Conservation (phyloP, 441 rosid genomes). For the Populus hybrid region DNA sequence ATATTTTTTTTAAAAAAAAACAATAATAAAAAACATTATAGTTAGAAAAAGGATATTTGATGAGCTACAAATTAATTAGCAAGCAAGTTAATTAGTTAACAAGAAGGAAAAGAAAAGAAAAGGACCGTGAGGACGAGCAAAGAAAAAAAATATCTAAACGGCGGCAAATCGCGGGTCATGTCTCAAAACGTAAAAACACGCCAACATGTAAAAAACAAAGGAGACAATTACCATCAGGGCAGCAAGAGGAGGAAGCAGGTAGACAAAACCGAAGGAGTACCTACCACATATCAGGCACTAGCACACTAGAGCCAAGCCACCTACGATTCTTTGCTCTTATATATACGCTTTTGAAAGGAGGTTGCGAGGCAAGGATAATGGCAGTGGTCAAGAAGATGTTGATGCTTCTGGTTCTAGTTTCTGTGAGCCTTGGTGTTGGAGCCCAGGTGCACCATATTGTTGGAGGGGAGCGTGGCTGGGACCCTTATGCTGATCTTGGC, state of each 20-base stretch:
- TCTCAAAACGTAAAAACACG: too few relatives aligned
- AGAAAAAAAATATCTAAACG: too few relatives aligned
- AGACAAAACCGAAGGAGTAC: not conserved
- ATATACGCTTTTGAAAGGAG: not conserved
- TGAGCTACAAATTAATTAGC: too few relatives aligned
- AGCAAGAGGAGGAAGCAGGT: not conserved
- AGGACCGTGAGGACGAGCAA: too few relatives aligned
- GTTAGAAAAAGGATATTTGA: too few relatives aligned
- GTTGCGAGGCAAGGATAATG: not conserved
- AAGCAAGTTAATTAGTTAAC: too few relatives aligned
- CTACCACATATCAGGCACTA: not conserved
- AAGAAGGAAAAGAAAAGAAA: too few relatives aligned
- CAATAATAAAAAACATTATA: too few relatives aligned
- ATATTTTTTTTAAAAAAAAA: too few relatives aligned
- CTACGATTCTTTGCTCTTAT: not conserved
- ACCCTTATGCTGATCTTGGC: constrained; percentile 28
- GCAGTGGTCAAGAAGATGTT: not conserved
- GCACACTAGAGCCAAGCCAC: not conserved
- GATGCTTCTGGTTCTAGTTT: constrained; percentile 3
- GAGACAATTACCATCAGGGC: too few relatives aligned
- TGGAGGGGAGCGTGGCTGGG: constrained; percentile 68
- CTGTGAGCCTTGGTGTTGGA: constrained; percentile 16
- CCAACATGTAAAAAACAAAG: too few relatives aligned
- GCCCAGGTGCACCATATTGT: constrained; percentile 56
- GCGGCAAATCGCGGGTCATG: too few relatives aligned